A percentile compares a stretch with the other conserved stretches of the same genome.
These are phyloP conservation scores for Perkinsus marinus DNA, from an alignment of 169 alveolate genomes.

Conservation along the genomic window DNA sequence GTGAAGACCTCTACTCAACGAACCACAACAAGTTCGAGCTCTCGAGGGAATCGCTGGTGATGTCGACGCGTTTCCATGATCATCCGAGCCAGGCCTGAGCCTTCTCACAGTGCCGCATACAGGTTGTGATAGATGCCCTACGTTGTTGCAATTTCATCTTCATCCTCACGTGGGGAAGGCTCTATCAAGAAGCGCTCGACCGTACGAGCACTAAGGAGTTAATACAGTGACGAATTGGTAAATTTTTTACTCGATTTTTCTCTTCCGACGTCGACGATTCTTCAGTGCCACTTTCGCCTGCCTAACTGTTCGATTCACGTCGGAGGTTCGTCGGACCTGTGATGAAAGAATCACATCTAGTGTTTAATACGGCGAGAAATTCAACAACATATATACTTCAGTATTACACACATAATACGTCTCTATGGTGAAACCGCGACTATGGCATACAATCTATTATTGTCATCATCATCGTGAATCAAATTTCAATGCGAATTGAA, in stretches of 20 bases:
- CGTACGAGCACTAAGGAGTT: not conserved
- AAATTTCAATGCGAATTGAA: too few species aligned
- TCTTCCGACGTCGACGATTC: not conserved
- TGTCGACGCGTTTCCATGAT: not conserved
- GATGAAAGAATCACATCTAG: too few species aligned
- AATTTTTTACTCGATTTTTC: not conserved
- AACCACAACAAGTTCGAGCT: not conserved
- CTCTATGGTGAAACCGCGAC: too few species aligned
- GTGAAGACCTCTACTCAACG: not conserved
- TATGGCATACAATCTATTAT: too few species aligned
- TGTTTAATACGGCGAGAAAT: too few species aligned
- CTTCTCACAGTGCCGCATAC: too few species aligned
- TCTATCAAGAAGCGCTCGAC: not conserved
- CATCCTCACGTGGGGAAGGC: not conserved
- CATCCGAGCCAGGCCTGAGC: not conserved
- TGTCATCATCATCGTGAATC: too few species aligned
- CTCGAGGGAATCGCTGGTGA: not conserved
- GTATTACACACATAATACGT: too few species aligned
- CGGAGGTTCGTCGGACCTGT: not conserved
- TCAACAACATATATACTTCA: too few species aligned
- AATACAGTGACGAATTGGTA: not conserved
- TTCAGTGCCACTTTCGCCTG: not conserved
- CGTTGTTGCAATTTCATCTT: not conserved
- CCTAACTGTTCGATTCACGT: not conserved
- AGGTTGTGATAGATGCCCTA: not conserved